A percentile compares a stretch with the other conserved stretches of the same genome.
These are phyloP conservation scores for Oryza punctata DNA, from an alignment of 176 grass and related monocot species.

Conservation along the genomic window DNA sequence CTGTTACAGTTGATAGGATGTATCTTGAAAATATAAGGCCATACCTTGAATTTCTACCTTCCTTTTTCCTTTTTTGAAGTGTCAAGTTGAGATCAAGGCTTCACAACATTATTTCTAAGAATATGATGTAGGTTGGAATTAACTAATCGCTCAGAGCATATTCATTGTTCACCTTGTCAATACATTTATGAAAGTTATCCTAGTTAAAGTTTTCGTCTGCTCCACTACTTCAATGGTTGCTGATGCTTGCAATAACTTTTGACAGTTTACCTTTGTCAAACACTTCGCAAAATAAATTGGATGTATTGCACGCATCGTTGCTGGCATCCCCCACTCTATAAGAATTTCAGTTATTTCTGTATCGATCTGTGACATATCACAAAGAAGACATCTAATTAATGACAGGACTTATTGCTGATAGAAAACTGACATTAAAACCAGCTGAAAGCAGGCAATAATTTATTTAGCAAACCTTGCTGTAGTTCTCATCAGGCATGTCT, in stretches of 20 bases:
- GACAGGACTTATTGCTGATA: constrained; percentile 17
- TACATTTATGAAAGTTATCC: neutral
- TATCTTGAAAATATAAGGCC: neutral
- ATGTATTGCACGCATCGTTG: constrained; percentile 74
- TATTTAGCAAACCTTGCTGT: constrained; percentile 60
- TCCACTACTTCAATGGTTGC: constrained; percentile 19
- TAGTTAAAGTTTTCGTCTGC: neutral
- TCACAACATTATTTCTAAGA: neutral
- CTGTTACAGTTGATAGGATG: neutral
- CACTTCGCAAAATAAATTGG: constrained; percentile 92
- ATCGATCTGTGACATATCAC: constrained; percentile 72
- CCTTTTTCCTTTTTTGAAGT: neutral
- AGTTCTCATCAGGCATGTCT: constrained; percentile 54
- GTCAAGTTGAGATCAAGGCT: neutral
- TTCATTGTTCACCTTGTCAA: neutral
- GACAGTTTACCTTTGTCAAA: constrained; percentile 69
- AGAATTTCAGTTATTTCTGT: constrained; percentile 86
- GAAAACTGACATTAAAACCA: constrained; percentile 3
- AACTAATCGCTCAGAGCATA: neutral
- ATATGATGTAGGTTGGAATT: neutral
- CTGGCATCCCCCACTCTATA: constrained; percentile 96
- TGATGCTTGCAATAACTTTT: constrained; percentile 1
- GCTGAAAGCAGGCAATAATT: constrained; percentile 23
- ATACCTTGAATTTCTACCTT: constrained; percentile 6
- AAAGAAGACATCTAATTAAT: constrained; percentile 20